A percentile compares a stretch with the other conserved stretches of the same genome.
These are phyloP conservation scores for Colletotrichum cordylinicola DNA, from an alignment of 2,329 filamentous ascomycete genomes.

Conservation along the genomic window DNA sequence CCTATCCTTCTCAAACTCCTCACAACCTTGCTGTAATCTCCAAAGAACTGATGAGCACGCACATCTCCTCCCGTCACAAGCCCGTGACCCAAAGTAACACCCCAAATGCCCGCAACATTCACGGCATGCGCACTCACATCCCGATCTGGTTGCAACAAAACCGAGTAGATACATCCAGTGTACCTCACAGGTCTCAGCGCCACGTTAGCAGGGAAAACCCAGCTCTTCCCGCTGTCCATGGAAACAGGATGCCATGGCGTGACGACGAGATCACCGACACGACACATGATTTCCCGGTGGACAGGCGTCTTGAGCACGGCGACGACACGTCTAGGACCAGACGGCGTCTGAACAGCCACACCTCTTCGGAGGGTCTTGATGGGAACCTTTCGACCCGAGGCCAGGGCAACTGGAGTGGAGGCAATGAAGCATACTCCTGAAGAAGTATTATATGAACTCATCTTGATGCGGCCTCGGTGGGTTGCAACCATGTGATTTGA, in stretches of 20 bases:
- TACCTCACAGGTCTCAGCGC: slow-evolving; percentile 41
- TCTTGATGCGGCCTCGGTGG: slow-evolving; percentile 31
- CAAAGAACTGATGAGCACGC: slow-evolving; percentile 61
- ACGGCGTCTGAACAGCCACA: slow-evolving; percentile 54
- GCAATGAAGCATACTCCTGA: slow-evolving; percentile 59
- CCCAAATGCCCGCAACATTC: slow-evolving; percentile 51
- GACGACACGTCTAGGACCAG: slow-evolving; percentile 52
- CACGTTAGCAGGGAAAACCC: slow-evolving; percentile 52
- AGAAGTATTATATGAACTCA: slow-evolving; percentile 49
- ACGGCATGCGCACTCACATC: slow-evolving; percentile 56
- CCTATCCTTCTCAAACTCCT: slow-evolving; percentile 39
- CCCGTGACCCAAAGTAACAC: slow-evolving; percentile 66
- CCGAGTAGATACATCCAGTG: slow-evolving; percentile 60
- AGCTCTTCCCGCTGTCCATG: slow-evolving; percentile 36
- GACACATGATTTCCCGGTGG: slow-evolving; percentile 44
- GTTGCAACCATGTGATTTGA: slow-evolving; percentile 27
- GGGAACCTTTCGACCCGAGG: slow-evolving; percentile 40
- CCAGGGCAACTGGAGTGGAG: slow-evolving; percentile 51
- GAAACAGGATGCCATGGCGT: slow-evolving; percentile 67
- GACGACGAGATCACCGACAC: slow-evolving; percentile 52
- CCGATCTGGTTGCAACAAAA: slow-evolving; percentile 55
- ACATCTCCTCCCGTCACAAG: slow-evolving; percentile 43
- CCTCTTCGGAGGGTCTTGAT: slow-evolving; percentile 52
- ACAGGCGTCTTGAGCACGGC: slow-evolving; percentile 58
- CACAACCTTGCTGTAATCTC: slow-evolving; percentile 50